Evolutionary conservation across 495 filamentous ascomycete species (phyloP), one percentile per base, ranked within the genome.

Genomic region (Achaetomiella virescens): DNA sequence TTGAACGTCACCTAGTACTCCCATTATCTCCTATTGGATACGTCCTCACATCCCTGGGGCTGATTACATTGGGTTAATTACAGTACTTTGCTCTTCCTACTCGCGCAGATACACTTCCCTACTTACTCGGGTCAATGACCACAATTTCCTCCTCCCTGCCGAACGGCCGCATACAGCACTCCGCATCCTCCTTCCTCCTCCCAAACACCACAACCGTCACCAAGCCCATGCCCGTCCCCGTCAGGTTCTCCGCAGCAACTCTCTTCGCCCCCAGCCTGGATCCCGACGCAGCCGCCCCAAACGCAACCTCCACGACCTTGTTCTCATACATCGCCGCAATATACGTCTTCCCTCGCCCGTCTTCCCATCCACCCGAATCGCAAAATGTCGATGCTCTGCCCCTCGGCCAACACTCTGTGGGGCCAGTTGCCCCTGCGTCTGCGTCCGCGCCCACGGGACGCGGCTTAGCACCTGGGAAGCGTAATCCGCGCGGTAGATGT

Each of bases 401-500:
- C 25, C 2, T 1, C 6, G 10, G 49, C 55, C 22, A 65, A 21
- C 1, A 55, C 53, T 65, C 56, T 1, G 29, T 57, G 2, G 59
- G 50, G 1, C 59, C 62, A 0, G 49, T 55, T 0, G 56, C 47
- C 24, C 37, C 49, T 11, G 54, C 50, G 22, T 8, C n/a, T n/a
- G n/a, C 10, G 2, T 42, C 27, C 2, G 44, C 1, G n/a, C 58
- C 57, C 0, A 61, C 41, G 52, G 56, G 11, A 59, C 41, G 15
- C 62, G 59, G 47, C 47, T 52, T 9, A 62, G 47, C 42, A 25
- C 20, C 27, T 14, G 10, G 9, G 24, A 22, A 1, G n/a, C 5
- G 37, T 55, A 50, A 37, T 72, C 71, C 21, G 70, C 71, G 43
- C 69, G 75, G 62, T 75, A 78, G 22, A 77, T 49, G 25, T 70